Evolutionary conservation across 73 alveolate genomes (phyloP).

Genomic region (Paramecium caudatum): DNA sequence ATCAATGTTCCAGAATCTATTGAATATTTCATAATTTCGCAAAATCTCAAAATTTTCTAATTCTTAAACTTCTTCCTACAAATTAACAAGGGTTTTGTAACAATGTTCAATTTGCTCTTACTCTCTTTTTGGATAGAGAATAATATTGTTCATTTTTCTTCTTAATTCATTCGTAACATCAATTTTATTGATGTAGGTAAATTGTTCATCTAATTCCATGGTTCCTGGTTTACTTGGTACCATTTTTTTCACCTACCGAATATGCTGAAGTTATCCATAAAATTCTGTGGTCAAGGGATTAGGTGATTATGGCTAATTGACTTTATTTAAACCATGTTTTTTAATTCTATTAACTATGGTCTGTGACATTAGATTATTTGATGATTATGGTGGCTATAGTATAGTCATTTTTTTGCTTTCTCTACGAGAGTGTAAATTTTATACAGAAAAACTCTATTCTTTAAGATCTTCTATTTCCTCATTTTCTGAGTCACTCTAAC

Average conservation of each 20-base stretch:
- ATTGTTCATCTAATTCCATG: background rate
- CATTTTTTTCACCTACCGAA: background rate
- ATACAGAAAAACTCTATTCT: background rate
- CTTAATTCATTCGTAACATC: background rate
- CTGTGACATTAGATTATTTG: background rate
- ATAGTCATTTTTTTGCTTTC: background rate
- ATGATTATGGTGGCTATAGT: too few relatives aligned
- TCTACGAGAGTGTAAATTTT: background rate
- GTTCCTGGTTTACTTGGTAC: background rate
- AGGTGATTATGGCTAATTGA: background rate
- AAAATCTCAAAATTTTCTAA: background rate
- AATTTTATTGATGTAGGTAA: background rate
- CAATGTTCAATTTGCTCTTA: background rate
- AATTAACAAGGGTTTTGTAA: background rate
- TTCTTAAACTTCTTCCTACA: background rate
- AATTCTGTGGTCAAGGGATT: background rate
- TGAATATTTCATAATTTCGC: conserved; percentile 12
- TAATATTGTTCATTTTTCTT: background rate
- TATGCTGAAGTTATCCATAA: too few relatives aligned
- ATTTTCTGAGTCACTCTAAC: background rate
- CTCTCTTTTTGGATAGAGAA: background rate
- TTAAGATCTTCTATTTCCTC: background rate
- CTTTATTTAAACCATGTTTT: background rate
- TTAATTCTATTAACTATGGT: background rate
- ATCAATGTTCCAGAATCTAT: background rate